A percentile compares a stretch with the other conserved stretches of the same genome.
Evolutionary conservation across 192 early-diverging fungal species (phyloP).

Genomic region (Podila epigama): DNA sequence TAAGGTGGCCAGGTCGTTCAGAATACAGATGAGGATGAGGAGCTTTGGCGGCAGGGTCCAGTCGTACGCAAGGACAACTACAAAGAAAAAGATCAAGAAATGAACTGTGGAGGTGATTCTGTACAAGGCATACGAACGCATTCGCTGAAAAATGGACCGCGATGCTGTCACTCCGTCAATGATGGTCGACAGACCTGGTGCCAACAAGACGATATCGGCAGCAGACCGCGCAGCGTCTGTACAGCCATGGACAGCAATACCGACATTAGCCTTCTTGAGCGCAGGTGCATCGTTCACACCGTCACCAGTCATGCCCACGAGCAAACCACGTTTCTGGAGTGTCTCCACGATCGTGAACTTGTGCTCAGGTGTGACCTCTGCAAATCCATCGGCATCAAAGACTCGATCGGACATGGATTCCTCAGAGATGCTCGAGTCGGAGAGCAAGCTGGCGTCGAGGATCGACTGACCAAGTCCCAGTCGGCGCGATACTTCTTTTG

Average conservation of each 20-base stretch:
- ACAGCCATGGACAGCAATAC: constrained; percentile 91
- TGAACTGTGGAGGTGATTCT: constrained; percentile 94
- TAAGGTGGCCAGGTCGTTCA: constrained; percentile 87
- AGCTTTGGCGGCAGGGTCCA: constrained; percentile 84
- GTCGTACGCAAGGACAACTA: constrained; percentile 79
- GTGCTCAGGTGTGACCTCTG: constrained; percentile 95
- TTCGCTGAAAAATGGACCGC: constrained; percentile 91
- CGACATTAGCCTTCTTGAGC: constrained; percentile 93
- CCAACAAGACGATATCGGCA: constrained; percentile 91
- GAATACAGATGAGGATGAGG: constrained; percentile 89
- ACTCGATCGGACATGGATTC: constrained; percentile 77
- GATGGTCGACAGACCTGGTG: constrained; percentile 87
- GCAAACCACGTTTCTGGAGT: constrained; percentile 78
- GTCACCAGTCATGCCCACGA: constrained; percentile 94
- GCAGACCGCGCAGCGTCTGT: constrained; percentile 93
- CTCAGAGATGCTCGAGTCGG: constrained; percentile 70
- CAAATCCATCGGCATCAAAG: constrained; percentile 88
- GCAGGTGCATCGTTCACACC: constrained; percentile 97
- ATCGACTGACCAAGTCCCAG: constrained; percentile 89
- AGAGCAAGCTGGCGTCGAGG: constrained; percentile 79
- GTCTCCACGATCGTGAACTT: constrained; percentile 92
- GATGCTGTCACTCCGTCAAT: constrained; percentile 86
- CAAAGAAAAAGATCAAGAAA: constrained; percentile 94
- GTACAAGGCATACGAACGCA: constrained; percentile 89
- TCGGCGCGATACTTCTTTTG: constrained; percentile 85